phyloP scores from a whole-genome alignment of 1,284 basidiomycete species.

The Austroboletus rostrupii region DNA sequence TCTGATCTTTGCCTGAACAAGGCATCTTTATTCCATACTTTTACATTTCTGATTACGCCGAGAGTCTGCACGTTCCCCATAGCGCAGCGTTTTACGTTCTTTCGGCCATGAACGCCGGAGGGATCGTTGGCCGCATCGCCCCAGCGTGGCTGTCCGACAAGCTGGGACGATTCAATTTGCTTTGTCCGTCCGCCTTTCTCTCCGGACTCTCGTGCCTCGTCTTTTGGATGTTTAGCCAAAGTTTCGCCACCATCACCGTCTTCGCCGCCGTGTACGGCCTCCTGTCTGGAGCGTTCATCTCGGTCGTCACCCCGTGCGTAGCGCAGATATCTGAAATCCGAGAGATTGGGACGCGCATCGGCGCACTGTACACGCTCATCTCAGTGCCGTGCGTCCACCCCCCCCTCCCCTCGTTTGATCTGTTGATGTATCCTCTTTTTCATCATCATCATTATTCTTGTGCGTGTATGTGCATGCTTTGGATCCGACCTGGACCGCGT shows the following conservation, averaged over 20 bases:
- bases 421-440: neutral
- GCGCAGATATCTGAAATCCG: conserved; percentile 56
- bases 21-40: conserved; percentile 64
- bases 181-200: conserved; percentile 56
- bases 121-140: conserved; percentile 56
- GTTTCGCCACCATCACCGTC: conserved; percentile 40
- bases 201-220: conserved; percentile 54
- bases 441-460: neutral
- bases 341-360: conserved; percentile 57
- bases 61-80: conserved; percentile 36
- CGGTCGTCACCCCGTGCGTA: conserved; percentile 59
- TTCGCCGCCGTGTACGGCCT: conserved; percentile 60
- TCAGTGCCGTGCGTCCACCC: conserved; percentile 57
- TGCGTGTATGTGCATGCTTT: neutral
- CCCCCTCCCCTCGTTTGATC: neutral
- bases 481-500: neutral
- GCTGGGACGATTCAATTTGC: conserved; percentile 59
- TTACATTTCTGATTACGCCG: conserved; percentile 55
- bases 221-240: conserved; percentile 51
- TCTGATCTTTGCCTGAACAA: conserved; percentile 43
- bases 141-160: conserved; percentile 60
- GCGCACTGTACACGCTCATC: conserved; percentile 56
- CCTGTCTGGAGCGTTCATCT: conserved; percentile 54
- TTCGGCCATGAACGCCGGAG: conserved; percentile 61
- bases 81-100: conserved; percentile 48